Percentiles rank a stretch among this genome's conserved stretches.
These are phyloP conservation scores for Trichoderma breve DNA, from an alignment of 2,329 filamentous ascomycete genomes.

Conservation along the genomic window DNA sequence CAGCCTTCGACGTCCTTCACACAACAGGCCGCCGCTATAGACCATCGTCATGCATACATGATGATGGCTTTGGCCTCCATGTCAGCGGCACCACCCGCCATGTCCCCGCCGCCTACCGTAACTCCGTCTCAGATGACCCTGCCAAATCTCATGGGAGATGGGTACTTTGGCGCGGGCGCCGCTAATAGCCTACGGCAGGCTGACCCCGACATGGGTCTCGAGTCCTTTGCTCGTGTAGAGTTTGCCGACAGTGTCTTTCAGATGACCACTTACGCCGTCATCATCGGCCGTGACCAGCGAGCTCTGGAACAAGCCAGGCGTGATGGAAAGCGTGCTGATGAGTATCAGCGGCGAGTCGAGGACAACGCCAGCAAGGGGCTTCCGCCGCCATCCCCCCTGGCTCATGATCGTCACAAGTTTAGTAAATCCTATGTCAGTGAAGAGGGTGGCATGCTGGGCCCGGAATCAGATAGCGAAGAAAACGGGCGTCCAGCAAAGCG, in stretches of 20 bases:
- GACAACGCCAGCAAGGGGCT: constrained; percentile 49
- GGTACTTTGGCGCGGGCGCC: constrained; percentile 30
- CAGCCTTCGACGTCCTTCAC: constrained; percentile 36
- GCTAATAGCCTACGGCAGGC: constrained; percentile 36
- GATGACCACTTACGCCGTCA: constrained; percentile 71
- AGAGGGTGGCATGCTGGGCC: constrained; percentile 66
- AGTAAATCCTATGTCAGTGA: constrained; percentile 67
- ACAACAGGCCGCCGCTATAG: constrained; percentile 33
- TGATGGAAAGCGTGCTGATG: constrained; percentile 49
- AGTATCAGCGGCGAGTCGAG: constrained; percentile 44
- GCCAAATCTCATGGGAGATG: constrained; percentile 37
- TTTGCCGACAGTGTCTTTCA: constrained; percentile 76
- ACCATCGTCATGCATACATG: constrained; percentile 43
- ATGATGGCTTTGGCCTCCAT: constrained; percentile 46
- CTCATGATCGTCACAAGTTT: constrained; percentile 53
- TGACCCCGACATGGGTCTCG: constrained; percentile 43
- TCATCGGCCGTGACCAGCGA: constrained; percentile 68
- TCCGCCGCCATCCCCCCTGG: constrained; percentile 51
- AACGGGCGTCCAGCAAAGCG: constrained; percentile 47
- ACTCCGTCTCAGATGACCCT: constrained; percentile 47
- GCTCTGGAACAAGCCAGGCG: constrained; percentile 55
- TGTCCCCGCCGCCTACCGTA: constrained; percentile 45
- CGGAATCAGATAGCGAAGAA: constrained; percentile 57
- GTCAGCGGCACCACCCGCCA: constrained; percentile 36
- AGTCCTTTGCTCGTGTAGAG: constrained; percentile 61